Conservation (phyloP, 768 basidiomycete genomes). For the Scleroderma citrinum region DNA sequence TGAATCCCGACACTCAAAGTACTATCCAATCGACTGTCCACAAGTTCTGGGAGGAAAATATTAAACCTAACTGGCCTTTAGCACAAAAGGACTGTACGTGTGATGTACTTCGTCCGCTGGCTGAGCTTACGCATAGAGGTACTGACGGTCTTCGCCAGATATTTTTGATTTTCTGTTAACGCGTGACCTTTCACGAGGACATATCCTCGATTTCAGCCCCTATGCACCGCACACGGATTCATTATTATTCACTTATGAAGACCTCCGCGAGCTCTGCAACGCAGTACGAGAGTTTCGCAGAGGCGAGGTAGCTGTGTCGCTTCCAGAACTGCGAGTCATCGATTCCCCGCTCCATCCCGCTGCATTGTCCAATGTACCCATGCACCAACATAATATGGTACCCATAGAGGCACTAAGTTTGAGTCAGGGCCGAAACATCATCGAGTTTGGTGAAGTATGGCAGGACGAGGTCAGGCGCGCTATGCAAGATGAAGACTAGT, state of each 20-base stretch:
- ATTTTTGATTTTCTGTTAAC: conserved; percentile 84
- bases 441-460: conserved; percentile 69
- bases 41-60: conserved; percentile 63
- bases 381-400: conserved; percentile 83
- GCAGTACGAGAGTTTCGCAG: neutral
- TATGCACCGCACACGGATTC: conserved; percentile 84
- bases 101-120: neutral
- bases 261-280: conserved; percentile 42
- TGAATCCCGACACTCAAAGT: conserved; percentile 47
- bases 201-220: conserved; percentile 90
- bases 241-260: conserved; percentile 78
- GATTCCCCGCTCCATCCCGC: conserved; percentile 71
- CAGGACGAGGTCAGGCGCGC: conserved; percentile 44
- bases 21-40: conserved; percentile 48
- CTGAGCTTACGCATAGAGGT: too few species aligned
- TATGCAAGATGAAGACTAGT: conserved; percentile 13
- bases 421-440: conserved; percentile 64
- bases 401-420: conserved; percentile 84
- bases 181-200: conserved; percentile 66
- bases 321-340: conserved; percentile 57
- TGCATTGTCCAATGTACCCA: conserved; percentile 61
- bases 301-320: conserved; percentile 1
- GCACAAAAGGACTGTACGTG: conserved; percentile 59
- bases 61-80: conserved; percentile 53
- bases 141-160: conserved; percentile 34